Base-by-base conservation (phyloP, 139 green algal genomes). In the Chlamydomonas eustigma region DNA sequence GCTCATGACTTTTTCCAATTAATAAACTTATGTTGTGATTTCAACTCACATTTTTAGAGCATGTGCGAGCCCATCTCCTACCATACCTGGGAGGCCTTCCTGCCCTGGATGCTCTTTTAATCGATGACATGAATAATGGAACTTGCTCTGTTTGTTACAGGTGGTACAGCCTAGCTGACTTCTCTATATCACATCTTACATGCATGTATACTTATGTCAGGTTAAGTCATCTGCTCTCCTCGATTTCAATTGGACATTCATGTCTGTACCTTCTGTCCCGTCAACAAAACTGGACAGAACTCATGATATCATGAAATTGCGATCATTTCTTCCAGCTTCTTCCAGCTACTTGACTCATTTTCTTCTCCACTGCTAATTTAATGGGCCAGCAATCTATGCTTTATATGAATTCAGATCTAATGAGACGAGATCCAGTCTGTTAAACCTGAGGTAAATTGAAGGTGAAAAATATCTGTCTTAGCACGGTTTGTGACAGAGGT, bases 21-120 rank as follows among this genome's bases (percentile, higher is more conserved):
- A n/a, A n/a, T n/a, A n/a, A n/a, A n/a, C n/a, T n/a, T n/a, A n/a
- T n/a, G n/a, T n/a, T n/a, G n/a, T n/a, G n/a, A n/a, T n/a, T n/a
- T n/a, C 44, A 12, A 18, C 44, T 18, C 44, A 28, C 44, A 28
- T 18, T 18, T 58, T 58, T 18, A 58, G 63, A 70, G 63, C 63
- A 70, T 70, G 63, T 70, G 63, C 63, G 63, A 22, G 32, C 32
- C 8, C 63, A 70, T 28, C 25, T 70, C 24, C 30, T 70, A 28
- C 63, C 63, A 8, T 70, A 70, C 63, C 30, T 70, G 63, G 63
- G 63, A 8, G 63, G 63, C 24, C 5, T 37, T 5, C 25, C 25
- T 22, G 63, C n/a, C 5, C 25, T 70, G n/a, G 63, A 8, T 70
- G 63, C 63, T 18, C 63, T 70, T 22, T 28, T 70, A 28, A 31